A percentile compares a stretch with the other conserved stretches of the same genome.
Evolutionary conservation across 371 early-diverging fungal genomes (phyloP).

Genomic region (Homolaphlyctis polyrhiza): DNA sequence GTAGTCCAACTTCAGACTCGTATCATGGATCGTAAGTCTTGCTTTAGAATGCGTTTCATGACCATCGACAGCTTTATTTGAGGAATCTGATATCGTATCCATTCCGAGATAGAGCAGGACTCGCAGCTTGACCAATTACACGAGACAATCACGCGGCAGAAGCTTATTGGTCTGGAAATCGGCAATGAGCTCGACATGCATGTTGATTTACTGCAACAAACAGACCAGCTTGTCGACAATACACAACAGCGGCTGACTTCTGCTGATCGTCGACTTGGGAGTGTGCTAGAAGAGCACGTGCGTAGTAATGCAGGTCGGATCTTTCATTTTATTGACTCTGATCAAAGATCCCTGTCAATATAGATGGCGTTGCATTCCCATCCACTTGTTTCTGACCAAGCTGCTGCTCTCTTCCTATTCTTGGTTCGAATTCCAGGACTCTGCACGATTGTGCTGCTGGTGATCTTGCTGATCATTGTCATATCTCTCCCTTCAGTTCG

Average conservation of each 20-base stretch:
- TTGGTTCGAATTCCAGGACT: no score
- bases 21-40: conserved; percentile 62
- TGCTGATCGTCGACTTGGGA: conserved; percentile 45
- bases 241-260: conserved; percentile 52
- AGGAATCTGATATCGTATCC: not conserved
- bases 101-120: conserved; percentile 72
- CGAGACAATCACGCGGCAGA: conserved; percentile 63
- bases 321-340: no score
- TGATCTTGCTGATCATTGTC: no score
- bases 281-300: conserved; percentile 22
- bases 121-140: conserved; percentile 64
- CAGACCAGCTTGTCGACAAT: conserved; percentile 59
- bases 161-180: conserved; percentile 68
- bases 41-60: not conserved
- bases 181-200: conserved; percentile 73
- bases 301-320: no score
- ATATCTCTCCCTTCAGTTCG: no score
- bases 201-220: conserved; percentile 68
- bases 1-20: conserved; percentile 68
- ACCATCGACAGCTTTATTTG: not conserved
- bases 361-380: no score
- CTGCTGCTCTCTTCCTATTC: no score
- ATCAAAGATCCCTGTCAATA: no score
- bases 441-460: no score
- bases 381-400: no score